phyloP scores from a whole-genome alignment of 2,329 filamentous ascomycete genomes.

The Dactylellina parvicollis region DNA sequence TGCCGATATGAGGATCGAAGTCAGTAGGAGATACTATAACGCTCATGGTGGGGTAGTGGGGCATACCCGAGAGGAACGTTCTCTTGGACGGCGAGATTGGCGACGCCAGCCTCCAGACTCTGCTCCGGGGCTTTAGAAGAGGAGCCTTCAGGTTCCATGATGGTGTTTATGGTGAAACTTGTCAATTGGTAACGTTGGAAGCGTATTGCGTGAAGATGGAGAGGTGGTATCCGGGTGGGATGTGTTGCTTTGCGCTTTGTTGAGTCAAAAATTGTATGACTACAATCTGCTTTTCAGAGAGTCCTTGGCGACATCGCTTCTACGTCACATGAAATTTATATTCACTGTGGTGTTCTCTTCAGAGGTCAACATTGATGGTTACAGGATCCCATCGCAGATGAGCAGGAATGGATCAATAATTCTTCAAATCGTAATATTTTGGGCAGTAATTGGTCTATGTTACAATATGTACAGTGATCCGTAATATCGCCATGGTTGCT shows the following conservation, averaged over 20 bases:
- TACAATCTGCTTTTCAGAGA: conserved; percentile 8
- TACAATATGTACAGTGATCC: conserved; percentile 27
- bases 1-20: conserved; percentile 33
- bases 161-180: neutral
- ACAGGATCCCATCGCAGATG: too few species aligned
- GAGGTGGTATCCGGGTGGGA: conserved; percentile 6
- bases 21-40: conserved; percentile 19
- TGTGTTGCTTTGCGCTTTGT: conserved; percentile 19
- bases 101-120: conserved; percentile 32
- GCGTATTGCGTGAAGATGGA: neutral
- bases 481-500: neutral
- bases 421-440: too few species aligned
- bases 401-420: too few species aligned
- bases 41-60: conserved; percentile 47
- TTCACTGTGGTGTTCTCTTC: too few species aligned
- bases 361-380: neutral
- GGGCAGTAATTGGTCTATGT: too few species aligned
- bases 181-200: conserved; percentile 8
- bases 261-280: conserved; percentile 50
- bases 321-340: conserved; percentile 3
- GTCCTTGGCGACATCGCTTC: conserved; percentile 40
- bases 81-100: conserved; percentile 35
- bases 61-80: conserved; percentile 48
- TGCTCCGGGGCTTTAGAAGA: conserved; percentile 35
- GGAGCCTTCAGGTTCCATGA: conserved; percentile 36